A percentile compares a stretch with the other conserved stretches of the same genome.
Evolutionary conservation across 2,329 filamentous ascomycete species (phyloP).

Genomic region (Dothistroma pini): DNA sequence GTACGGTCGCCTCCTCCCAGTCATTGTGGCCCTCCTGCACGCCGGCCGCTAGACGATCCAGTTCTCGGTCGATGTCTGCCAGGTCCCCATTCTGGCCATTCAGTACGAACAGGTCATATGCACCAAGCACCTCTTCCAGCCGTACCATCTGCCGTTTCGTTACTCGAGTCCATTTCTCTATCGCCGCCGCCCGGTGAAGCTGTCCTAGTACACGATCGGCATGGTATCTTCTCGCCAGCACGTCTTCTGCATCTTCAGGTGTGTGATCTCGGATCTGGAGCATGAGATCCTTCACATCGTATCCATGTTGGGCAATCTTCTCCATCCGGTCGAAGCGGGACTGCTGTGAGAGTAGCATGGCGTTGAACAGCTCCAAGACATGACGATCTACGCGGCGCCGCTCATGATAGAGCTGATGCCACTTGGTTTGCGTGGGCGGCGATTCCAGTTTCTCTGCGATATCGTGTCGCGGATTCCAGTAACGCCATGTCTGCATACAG

Average conservation of each 20-base stretch:
- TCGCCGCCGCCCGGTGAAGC: conserved; percentile 74
- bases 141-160: conserved; percentile 50
- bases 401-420: conserved; percentile 57
- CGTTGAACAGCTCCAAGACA: conserved; percentile 51
- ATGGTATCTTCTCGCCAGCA: conserved; percentile 74
- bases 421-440: conserved; percentile 44
- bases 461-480: conserved; percentile 69
- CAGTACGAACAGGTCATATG: conserved; percentile 86
- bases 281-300: conserved; percentile 78
- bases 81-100: conserved; percentile 70
- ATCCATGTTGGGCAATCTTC: conserved; percentile 67
- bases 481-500: conserved; percentile 65
- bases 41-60: conserved; percentile 60
- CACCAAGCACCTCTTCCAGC: conserved; percentile 72
- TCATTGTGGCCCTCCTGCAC: conserved; percentile 54
- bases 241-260: conserved; percentile 62
- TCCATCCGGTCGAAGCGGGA: conserved; percentile 67
- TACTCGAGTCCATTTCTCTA: conserved; percentile 69
- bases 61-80: conserved; percentile 56
- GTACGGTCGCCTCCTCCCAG: conserved; percentile 56
- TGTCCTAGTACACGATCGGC: conserved; percentile 69
- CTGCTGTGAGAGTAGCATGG: conserved; percentile 66
- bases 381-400: conserved; percentile 35
- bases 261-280: conserved; percentile 63
- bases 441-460: conserved; percentile 53